Evolutionary conservation across 108 stramenopile genomes (phyloP).

Genomic region (Hondaea fermentalgiana): DNA sequence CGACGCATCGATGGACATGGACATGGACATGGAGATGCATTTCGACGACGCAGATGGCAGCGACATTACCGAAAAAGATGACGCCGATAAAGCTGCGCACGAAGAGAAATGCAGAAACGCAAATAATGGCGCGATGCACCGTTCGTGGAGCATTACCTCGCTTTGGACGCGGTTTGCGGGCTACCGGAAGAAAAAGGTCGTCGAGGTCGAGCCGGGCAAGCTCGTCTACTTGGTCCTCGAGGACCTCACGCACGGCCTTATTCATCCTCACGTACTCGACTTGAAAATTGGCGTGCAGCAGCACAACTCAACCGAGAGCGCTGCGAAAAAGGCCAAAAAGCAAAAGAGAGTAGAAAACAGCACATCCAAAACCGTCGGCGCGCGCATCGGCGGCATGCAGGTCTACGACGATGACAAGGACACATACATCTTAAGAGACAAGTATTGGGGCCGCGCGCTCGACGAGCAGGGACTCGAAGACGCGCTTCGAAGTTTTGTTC

Average conservation of each 20-base stretch:
- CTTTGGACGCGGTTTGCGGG: not conserved
- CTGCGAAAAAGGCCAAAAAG: constrained; percentile 11
- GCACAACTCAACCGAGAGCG: not conserved
- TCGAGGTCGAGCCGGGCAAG: constrained; percentile 9
- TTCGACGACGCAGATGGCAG: not conserved
- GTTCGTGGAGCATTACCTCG: not conserved
- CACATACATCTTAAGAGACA: not conserved
- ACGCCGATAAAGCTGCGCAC: too few species aligned
- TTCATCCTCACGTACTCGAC: not conserved
- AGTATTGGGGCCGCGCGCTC: not conserved
- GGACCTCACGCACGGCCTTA: not conserved
- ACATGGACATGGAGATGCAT: too few species aligned
- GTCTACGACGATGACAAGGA: not conserved
- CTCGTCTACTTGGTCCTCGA: constrained; percentile 6
- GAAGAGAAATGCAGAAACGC: not conserved
- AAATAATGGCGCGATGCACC: not conserved
- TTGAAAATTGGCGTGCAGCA: not conserved
- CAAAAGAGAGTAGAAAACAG: not conserved
- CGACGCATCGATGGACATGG: too few species aligned
- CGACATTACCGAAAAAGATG: not conserved
- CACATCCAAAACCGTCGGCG: constrained; percentile 4
- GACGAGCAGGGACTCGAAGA: not conserved
- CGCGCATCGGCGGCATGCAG: constrained; percentile 2
- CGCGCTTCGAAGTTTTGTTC: not conserved
- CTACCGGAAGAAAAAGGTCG: not conserved